These are phyloP conservation scores for Datisca glomerata DNA, from an alignment of 306 rosid species.

Conservation along the genomic window DNA sequence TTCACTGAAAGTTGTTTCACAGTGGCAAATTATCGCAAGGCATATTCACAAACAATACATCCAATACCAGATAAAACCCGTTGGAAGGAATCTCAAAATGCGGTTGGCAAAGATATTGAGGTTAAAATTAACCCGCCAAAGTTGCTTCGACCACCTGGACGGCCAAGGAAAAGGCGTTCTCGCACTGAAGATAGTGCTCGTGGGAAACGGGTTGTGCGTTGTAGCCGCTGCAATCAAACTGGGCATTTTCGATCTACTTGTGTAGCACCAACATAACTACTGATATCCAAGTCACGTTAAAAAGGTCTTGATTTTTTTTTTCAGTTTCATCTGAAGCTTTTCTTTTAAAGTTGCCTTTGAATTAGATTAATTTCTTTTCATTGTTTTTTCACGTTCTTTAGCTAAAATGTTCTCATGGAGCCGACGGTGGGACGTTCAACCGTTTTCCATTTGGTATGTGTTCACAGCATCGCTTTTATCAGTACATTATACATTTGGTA, in stretches of 20 bases:
- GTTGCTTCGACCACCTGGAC: slow-evolving; percentile 72
- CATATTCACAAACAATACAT: slow-evolving; percentile 81
- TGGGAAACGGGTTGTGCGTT: slow-evolving; percentile 76
- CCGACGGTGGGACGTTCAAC: too few species aligned
- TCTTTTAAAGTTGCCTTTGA: too few species aligned
- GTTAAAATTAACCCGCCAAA: slow-evolving; percentile 59
- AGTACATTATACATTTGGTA: too few species aligned
- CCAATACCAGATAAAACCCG: slow-evolving; percentile 81
- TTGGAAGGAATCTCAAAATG: slow-evolving; percentile 62
- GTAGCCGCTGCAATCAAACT: slow-evolving; percentile 86
- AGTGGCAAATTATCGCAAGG: slow-evolving; percentile 72
- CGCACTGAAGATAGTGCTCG: slow-evolving; percentile 87
- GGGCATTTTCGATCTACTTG: slow-evolving; percentile 94
- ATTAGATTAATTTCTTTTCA: too few species aligned
- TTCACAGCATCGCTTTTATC: too few species aligned
- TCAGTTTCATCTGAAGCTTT: too few species aligned
- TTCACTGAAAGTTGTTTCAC: slow-evolving; percentile 84
- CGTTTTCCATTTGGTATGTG: too few species aligned
- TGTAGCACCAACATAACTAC: slow-evolving; percentile 74
- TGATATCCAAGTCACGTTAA: too few species aligned
- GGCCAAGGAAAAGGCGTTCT: slow-evolving; percentile 76
- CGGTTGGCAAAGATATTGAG: slow-evolving; percentile 41
- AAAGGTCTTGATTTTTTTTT: too few species aligned
- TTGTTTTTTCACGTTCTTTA: too few species aligned
- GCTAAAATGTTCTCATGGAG: too few species aligned